These are phyloP conservation scores for Nannizziopsis barbatae DNA, from an alignment of 2,329 filamentous ascomycete species.

Conservation along the genomic window DNA sequence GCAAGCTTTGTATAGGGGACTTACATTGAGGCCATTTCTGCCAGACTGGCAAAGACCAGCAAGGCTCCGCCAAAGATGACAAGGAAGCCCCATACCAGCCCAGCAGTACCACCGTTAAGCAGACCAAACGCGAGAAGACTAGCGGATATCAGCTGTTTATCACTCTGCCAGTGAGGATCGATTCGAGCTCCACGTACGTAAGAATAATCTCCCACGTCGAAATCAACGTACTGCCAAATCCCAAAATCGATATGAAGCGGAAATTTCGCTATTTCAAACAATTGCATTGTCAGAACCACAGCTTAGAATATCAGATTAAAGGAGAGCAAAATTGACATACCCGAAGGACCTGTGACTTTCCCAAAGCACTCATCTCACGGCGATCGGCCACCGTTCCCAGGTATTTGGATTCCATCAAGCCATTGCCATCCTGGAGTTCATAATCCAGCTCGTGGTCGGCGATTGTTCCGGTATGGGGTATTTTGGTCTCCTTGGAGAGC, in stretches of 20 bases:
- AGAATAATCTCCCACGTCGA: slow-evolving; percentile 36
- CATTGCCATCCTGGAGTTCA: slow-evolving; percentile 4
- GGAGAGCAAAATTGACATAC: slow-evolving; percentile 16
- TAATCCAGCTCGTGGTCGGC: not conserved
- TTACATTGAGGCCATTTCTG: slow-evolving; percentile 37
- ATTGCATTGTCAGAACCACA: not conserved
- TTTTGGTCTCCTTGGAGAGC: not conserved
- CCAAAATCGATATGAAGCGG: slow-evolving; percentile 36
- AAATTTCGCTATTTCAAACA: slow-evolving; percentile 31
- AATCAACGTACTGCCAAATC: slow-evolving; percentile 36
- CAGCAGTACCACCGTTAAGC: slow-evolving; percentile 30
- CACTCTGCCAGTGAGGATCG: not conserved
- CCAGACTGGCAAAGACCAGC: slow-evolving; percentile 30
- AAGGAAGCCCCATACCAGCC: slow-evolving; percentile 31
- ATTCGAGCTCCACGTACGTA: slow-evolving; percentile 22
- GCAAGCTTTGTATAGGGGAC: slow-evolving; percentile 5
- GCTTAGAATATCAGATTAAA: not conserved
- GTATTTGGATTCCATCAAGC: slow-evolving; percentile 25
- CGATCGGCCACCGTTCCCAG: slow-evolving; percentile 30
- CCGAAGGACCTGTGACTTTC: slow-evolving; percentile 30
- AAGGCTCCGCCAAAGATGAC: slow-evolving; percentile 24
- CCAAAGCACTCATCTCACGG: slow-evolving; percentile 30
- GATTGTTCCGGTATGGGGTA: not conserved
- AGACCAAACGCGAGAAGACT: slow-evolving; percentile 24
- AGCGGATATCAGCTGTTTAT: not conserved